A percentile compares a stretch with the other conserved stretches of the same genome.
phyloP scores from a whole-genome alignment of 2,329 filamentous ascomycete genomes.

The Keithomyces neogunnii region DNA sequence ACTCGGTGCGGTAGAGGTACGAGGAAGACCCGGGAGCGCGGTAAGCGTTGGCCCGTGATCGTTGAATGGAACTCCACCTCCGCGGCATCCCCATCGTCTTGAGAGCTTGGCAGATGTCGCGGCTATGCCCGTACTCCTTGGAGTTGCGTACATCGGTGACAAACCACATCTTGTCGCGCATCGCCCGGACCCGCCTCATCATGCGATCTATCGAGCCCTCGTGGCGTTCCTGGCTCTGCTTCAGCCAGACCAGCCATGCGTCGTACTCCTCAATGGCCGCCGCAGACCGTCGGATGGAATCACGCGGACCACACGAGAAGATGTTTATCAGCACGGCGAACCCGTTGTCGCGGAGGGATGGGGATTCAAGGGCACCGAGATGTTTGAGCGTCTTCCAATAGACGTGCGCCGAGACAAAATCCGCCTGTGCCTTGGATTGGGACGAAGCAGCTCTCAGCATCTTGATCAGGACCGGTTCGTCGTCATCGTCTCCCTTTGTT shows the following conservation, averaged over 20 bases:
- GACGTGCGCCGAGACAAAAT: slow-evolving; percentile 75
- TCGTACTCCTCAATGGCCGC: slow-evolving; percentile 71
- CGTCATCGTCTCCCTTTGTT: slow-evolving; percentile 21
- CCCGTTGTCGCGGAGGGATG: slow-evolving; percentile 56
- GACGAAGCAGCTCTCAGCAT: slow-evolving; percentile 72
- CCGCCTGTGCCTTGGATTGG: slow-evolving; percentile 68
- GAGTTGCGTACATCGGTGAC: slow-evolving; percentile 90
- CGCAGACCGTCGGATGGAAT: slow-evolving; percentile 60
- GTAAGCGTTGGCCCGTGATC: slow-evolving; percentile 37
- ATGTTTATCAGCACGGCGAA: slow-evolving; percentile 66
- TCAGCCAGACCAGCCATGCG: slow-evolving; percentile 75
- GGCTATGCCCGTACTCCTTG: slow-evolving; percentile 76
- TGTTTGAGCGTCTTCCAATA: slow-evolving; percentile 80
- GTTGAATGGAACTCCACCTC: slow-evolving; percentile 42
- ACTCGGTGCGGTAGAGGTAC: slow-evolving; percentile 72
- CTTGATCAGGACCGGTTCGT: slow-evolving; percentile 51
- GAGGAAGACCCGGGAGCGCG: slow-evolving; percentile 39
- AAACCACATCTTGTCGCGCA: slow-evolving; percentile 98
- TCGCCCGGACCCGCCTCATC: slow-evolving; percentile 62
- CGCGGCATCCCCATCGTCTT: slow-evolving; percentile 78
- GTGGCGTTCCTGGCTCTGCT: slow-evolving; percentile 71
- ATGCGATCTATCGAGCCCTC: slow-evolving; percentile 66
- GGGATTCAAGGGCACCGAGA: slow-evolving; percentile 53
- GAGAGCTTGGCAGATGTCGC: slow-evolving; percentile 76
- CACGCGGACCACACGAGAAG: slow-evolving; percentile 62